phyloP scores from a whole-genome alignment of 75 land plant species.

The Pinus tabuliformis region DNA sequence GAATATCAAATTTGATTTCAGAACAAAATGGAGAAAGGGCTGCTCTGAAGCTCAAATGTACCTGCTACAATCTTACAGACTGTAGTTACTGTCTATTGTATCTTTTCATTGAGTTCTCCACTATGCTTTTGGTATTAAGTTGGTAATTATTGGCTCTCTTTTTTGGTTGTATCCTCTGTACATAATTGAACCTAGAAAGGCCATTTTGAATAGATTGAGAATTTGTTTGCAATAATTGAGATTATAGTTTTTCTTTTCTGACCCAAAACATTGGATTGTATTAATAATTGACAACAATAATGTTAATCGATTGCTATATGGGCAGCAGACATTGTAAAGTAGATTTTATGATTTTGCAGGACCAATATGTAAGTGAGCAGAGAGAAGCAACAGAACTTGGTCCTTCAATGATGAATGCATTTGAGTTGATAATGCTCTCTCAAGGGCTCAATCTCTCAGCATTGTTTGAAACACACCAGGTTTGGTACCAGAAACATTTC shows the following conservation, averaged over 20 bases:
- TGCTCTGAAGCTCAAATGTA: neutral
- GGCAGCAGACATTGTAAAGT: neutral
- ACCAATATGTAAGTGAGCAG: conserved; percentile 38
- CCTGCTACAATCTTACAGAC: neutral
- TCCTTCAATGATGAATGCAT: conserved; percentile 85
- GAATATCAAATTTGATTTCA: neutral
- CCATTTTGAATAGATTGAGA: neutral
- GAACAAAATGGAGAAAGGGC: neutral
- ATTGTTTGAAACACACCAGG: conserved; percentile 73
- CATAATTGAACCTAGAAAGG: conserved; percentile 1
- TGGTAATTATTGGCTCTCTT: neutral
- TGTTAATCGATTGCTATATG: neutral
- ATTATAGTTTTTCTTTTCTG: neutral
- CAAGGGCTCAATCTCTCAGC: conserved; percentile 93
- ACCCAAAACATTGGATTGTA: neutral
- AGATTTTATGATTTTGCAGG: conserved; percentile 30
- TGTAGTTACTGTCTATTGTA: neutral
- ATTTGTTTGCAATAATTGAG: neutral
- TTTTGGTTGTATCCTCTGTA: neutral
- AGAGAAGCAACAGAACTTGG: conserved; percentile 48
- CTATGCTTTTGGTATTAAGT: neutral
- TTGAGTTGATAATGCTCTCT: conserved; percentile 89
- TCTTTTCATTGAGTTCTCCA: neutral
- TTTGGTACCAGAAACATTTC: conserved; percentile 5
- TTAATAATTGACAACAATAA: neutral